Evolutionary conservation across 257 asterid species (phyloP).

Genomic region (Fraxinus americana): DNA sequence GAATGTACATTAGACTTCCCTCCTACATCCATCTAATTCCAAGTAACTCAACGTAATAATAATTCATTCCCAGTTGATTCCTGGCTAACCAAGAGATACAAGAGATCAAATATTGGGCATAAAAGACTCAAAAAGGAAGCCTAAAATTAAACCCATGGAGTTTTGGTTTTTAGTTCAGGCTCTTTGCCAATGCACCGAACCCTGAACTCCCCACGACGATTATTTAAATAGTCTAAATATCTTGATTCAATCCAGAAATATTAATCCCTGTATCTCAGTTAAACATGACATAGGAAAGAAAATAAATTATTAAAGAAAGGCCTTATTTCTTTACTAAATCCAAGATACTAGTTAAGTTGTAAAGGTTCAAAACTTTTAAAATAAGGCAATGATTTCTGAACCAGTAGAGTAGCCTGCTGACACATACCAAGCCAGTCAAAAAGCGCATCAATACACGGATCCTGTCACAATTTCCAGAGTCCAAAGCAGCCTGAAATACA

Average conservation of each 20-base stretch:
- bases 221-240: background rate
- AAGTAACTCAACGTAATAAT: background rate
- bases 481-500: conserved; percentile 71
- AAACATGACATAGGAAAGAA: background rate
- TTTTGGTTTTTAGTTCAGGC: conserved; percentile 7
- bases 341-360: conserved; percentile 1
- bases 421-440: conserved; percentile 82
- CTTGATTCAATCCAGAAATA: background rate
- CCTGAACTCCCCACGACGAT: background rate
- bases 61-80: background rate
- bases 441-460: conserved; percentile 86
- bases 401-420: conserved; percentile 21
- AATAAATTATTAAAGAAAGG: conserved; percentile 3
- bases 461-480: conserved; percentile 65
- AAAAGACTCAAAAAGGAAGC: conserved; percentile 7
- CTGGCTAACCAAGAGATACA: conserved; percentile 9
- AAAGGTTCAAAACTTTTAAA: background rate
- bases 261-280: background rate
- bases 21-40: background rate
- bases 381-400: background rate
- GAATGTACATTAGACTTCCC: background rate
- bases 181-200: background rate
- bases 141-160: background rate
- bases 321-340: conserved; percentile 8
- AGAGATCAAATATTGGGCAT: conserved; percentile 4